These are phyloP conservation scores for Ensete glaucum DNA, from an alignment of 176 grass and related monocot genomes.

Conservation along the genomic window DNA sequence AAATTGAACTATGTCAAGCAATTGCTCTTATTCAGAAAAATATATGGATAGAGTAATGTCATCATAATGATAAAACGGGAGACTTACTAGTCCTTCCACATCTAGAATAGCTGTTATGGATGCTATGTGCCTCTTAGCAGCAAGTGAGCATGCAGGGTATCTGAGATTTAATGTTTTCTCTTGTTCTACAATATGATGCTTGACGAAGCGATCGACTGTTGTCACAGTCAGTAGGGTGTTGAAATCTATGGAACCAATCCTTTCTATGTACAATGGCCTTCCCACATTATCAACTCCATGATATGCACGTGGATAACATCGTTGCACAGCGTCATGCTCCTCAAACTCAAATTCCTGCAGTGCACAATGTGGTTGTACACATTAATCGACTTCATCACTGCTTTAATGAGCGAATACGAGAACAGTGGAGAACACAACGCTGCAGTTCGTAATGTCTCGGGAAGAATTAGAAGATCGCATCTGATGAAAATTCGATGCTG, in stretches of 20 bases:
- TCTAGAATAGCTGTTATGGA: conserved; percentile 81
- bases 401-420: too few relatives aligned
- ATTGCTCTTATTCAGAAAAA: neutral
- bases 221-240: conserved; percentile 50
- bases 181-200: conserved; percentile 88
- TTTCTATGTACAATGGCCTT: conserved; percentile 80
- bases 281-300: conserved; percentile 90
- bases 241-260: conserved; percentile 64
- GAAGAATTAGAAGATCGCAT: conserved; percentile 10
- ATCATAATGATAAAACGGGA: conserved; percentile 11
- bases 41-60: neutral
- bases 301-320: conserved; percentile 83
- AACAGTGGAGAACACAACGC: too few relatives aligned
- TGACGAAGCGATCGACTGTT: conserved; percentile 64
- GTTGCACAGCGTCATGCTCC: conserved; percentile 71
- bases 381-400: too few relatives aligned
- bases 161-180: conserved; percentile 80
- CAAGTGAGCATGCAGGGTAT: conserved; percentile 82
- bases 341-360: conserved; percentile 83
- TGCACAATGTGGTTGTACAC: neutral
- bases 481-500: neutral
- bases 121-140: conserved; percentile 57
- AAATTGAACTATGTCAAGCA: too few relatives aligned
- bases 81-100: conserved; percentile 75
- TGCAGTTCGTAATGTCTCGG: neutral